Evolutionary conservation across 2,329 filamentous ascomycete species (phyloP), one percentile per base, ranked within the genome.

Genomic region (Calonectria fujianensis): DNA sequence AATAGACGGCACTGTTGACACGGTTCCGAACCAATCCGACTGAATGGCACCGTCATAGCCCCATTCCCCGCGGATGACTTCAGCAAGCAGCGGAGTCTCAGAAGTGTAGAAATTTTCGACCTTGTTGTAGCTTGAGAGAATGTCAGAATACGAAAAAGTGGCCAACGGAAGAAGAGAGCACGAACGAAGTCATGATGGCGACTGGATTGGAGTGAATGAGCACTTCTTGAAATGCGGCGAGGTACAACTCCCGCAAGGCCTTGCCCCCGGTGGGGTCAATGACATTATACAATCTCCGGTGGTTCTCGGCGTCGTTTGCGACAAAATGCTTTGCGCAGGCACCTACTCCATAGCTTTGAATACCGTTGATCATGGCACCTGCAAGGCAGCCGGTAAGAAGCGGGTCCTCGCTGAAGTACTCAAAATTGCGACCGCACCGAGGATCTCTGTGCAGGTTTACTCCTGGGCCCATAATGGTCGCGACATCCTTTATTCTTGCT

Each of bases 391-490:
- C 57, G 16, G 57, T 61, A 24, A 61, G 35, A 61, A 39, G 3
- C 57, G 57, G 57, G 32, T 61, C 57, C 57, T 61, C 57, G 57
- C 57, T 61, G 31, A 61, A 61, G 24, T 61, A 61, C n/a, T 61
- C 57, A 41, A 61, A 61, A 7, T 61, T 61, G 10, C 57, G 57
- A 13, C 57, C 57, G n/a, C 35, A 27, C 29, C 57, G 32, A 39
- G 57, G 57, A 8, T 61, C 57, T 61, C 57, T 24, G 24, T 61
- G 57, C 20, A 61, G n/a, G 57, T 61, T 61, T 18, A 61, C 57
- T 27, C 57, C 57, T 2, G 57, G 57, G 13, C 57, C 57, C 57
- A 61, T 61, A 3, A 61, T 61, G 24, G 57, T 61, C 18, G 57
- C 57, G 13, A 61, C n/a, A 39, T 61, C 35, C 5, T 61, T 61